Conservation (phyloP, 2,329 filamentous ascomycete species). For the Cordyceps pruinosa region DNA sequence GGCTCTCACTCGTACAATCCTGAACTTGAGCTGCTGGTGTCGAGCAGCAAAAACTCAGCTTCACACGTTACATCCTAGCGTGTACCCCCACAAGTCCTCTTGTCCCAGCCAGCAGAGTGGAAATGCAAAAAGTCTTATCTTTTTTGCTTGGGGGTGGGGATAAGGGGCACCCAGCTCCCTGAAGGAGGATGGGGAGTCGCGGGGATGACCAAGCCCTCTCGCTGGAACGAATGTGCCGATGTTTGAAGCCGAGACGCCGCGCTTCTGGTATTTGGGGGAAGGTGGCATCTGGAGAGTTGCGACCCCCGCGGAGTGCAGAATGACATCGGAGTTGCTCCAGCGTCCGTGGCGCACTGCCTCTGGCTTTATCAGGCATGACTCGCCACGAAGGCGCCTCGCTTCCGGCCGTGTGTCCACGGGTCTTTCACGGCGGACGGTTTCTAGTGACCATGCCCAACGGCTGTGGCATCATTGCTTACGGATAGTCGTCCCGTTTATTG, state of each 20-base stretch:
- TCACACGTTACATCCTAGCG: slow-evolving; percentile 13
- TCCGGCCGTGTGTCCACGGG: slow-evolving; percentile 1
- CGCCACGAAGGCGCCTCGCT: slow-evolving; percentile 3
- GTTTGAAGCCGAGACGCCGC: background rate
- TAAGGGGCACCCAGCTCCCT: background rate
- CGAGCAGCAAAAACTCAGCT: slow-evolving; percentile 1
- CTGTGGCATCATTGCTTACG: background rate
- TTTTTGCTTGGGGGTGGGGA: background rate
- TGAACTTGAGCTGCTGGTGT: background rate
- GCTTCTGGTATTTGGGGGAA: background rate
- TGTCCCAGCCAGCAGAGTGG: slow-evolving; percentile 2
- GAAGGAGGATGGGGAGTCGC: background rate
- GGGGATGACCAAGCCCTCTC: background rate
- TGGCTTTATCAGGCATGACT: slow-evolving; percentile 8
- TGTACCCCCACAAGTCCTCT: slow-evolving; percentile 1
- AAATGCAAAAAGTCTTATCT: background rate
- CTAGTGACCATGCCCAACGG: background rate
- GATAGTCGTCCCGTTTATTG: background rate
- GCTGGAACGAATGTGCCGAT: background rate
- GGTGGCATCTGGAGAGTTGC: background rate
- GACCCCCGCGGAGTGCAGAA: background rate
- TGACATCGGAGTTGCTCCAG: background rate
- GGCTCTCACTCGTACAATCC: too few species aligned
- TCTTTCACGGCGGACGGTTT: background rate
- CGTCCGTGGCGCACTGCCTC: background rate